phyloP scores from a whole-genome alignment of 192 early-diverging fungal genomes.

The Coemansia sp. region DNA sequence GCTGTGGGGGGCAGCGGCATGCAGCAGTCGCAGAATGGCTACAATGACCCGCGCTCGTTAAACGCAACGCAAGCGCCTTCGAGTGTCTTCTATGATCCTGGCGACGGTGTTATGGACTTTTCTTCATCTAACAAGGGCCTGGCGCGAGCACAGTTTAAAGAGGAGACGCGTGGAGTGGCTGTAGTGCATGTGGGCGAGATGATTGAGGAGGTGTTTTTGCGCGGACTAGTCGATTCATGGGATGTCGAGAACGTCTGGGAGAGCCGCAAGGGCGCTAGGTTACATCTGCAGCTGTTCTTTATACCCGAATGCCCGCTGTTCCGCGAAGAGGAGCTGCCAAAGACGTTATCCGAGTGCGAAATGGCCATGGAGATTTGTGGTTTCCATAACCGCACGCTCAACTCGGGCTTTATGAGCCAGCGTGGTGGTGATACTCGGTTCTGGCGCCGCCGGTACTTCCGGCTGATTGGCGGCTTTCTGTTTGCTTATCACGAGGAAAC shows the following conservation, averaged over 20 bases:
- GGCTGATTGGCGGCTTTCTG: constrained; percentile 53
- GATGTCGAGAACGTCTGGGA: constrained; percentile 56
- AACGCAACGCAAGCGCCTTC: constrained; percentile 48
- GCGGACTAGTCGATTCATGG: constrained; percentile 53
- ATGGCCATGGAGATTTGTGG: constrained; percentile 55
- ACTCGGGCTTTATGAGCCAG: constrained; percentile 56
- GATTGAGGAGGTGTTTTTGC: constrained; percentile 52
- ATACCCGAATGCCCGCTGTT: constrained; percentile 54
- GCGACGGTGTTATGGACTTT: constrained; percentile 8
- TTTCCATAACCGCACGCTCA: constrained; percentile 56
- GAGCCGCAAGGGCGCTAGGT: constrained; percentile 44
- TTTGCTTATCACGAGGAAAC: constrained; percentile 58
- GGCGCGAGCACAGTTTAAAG: constrained; percentile 43
- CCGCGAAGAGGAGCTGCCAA: constrained; percentile 53
- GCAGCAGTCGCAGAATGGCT: constrained; percentile 15
- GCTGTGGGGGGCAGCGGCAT: constrained; percentile 11
- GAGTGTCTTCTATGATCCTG: constrained; percentile 52
- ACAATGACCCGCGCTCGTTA: constrained; percentile 41
- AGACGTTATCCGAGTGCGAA: constrained; percentile 52
- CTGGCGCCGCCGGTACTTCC: constrained; percentile 58
- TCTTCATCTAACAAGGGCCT: constrained; percentile 35
- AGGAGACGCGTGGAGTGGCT: constrained; percentile 56
- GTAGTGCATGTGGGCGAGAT: constrained; percentile 53
- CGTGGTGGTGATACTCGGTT: constrained; percentile 56
- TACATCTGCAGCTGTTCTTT: constrained; percentile 57